phyloP scores from a whole-genome alignment of 2,329 filamentous ascomycete genomes.

The Fusarium newnesense region DNA sequence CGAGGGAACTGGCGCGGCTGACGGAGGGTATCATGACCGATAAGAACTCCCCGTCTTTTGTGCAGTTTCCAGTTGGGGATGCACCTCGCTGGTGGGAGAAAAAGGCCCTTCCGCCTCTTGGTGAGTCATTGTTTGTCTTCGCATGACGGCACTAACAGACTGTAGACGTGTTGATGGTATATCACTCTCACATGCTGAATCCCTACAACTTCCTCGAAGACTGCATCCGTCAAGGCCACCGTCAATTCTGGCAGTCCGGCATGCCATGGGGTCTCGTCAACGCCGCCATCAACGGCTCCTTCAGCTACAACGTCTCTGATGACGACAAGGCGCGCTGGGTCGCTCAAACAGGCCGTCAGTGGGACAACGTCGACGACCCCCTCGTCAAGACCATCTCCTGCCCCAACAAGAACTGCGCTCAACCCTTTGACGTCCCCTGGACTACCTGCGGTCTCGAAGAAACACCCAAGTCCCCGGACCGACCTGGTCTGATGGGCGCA shows the following conservation, averaged over 20 bases:
- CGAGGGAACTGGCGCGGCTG: not conserved
- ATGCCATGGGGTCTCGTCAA: slow-evolving; percentile 72
- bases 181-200: slow-evolving; percentile 78
- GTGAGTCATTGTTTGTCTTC: not conserved
- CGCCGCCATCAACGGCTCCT: slow-evolving; percentile 62
- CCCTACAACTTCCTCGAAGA: slow-evolving; percentile 60
- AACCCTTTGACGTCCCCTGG: slow-evolving; percentile 60
- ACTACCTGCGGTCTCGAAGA: slow-evolving; percentile 54
- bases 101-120: slow-evolving; percentile 35
- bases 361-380: slow-evolving; percentile 65
- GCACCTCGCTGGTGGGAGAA: slow-evolving; percentile 29
- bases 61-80: not conserved
- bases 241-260: slow-evolving; percentile 61
- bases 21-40: slow-evolving; percentile 20
- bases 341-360: slow-evolving; percentile 56
- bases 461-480: slow-evolving; percentile 11
- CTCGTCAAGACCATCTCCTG: slow-evolving; percentile 59
- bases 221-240: slow-evolving; percentile 31
- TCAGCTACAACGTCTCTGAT: slow-evolving; percentile 61
- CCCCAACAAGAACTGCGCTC: slow-evolving; percentile 44
- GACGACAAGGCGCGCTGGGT: slow-evolving; percentile 57
- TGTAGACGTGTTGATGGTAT: slow-evolving; percentile 75
- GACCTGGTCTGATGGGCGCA: slow-evolving; percentile 54
- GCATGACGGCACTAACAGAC: not conserved
- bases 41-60: slow-evolving; percentile 1